These are phyloP conservation scores for Sclerotinia sclerotiorum DNA, from an alignment of 2,329 filamentous ascomycete species.

Conservation along the genomic window DNA sequence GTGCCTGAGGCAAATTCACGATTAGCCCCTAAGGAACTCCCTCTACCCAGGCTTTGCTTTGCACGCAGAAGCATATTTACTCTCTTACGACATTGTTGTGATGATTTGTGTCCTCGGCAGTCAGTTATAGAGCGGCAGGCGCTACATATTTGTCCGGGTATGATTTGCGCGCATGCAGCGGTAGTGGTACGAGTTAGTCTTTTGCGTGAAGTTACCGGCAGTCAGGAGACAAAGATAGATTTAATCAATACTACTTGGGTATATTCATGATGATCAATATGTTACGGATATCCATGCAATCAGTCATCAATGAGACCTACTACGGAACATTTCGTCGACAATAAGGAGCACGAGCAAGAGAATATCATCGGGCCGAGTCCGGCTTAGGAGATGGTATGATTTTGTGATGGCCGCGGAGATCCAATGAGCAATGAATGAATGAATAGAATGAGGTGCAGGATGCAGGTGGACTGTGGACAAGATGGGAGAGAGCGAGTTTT, in stretches of 20 bases:
- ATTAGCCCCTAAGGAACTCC: not conserved
- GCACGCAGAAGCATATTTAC: not conserved
- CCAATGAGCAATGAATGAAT: not conserved
- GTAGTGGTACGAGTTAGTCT: not conserved
- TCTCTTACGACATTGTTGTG: not conserved
- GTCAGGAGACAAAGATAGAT: slow-evolving; percentile 3
- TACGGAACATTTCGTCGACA: not conserved
- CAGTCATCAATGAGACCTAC: not conserved
- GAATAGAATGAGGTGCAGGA: not conserved
- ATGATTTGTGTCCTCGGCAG: not conserved
- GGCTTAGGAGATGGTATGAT: not conserved
- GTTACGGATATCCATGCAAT: not conserved
- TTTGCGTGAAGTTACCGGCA: not conserved
- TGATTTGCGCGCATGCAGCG: slow-evolving; percentile 2
- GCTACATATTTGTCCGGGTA: not conserved
- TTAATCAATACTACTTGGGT: not conserved
- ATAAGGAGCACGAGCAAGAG: not conserved
- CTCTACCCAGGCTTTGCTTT: not conserved
- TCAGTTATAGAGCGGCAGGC: slow-evolving; percentile 1
- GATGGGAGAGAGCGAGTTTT: slow-evolving; percentile 1
- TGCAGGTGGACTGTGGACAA: not conserved
- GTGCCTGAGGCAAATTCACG: not conserved
- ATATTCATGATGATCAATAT: not conserved
- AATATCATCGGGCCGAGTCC: slow-evolving; percentile 11
- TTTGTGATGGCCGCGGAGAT: not conserved